Conservation (phyloP, 2,329 filamentous ascomycete species). For the Orbilia ellipsospora region DNA sequence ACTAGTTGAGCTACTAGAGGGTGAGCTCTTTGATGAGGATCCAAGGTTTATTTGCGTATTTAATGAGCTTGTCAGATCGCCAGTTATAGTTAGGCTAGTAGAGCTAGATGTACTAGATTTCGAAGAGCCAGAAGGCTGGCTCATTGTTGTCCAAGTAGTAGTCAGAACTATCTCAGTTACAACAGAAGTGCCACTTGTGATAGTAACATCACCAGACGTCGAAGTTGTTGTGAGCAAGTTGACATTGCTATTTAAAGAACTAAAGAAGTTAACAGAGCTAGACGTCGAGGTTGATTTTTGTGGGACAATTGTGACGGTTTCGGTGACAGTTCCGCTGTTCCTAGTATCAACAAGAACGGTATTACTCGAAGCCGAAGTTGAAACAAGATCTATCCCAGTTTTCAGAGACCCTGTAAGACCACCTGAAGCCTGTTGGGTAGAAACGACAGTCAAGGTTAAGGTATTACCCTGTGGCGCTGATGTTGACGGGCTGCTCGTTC, state of each 20-base stretch:
- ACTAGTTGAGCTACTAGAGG: background rate
- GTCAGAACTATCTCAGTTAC: slow-evolving; percentile 7
- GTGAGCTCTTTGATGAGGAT: background rate
- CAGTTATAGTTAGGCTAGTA: no score
- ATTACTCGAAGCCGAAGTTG: slow-evolving; percentile 17
- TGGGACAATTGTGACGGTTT: slow-evolving; percentile 15
- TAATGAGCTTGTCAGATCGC: background rate
- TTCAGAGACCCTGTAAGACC: no score
- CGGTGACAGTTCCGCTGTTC: slow-evolving; percentile 23
- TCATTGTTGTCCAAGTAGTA: slow-evolving; percentile 26
- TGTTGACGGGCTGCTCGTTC: no score
- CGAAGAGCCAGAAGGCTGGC: background rate
- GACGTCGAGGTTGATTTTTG: slow-evolving; percentile 2
- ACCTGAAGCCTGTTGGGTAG: no score
- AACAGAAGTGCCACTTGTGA: slow-evolving; percentile 13
- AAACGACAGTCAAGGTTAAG: no score
- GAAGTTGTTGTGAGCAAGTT: slow-evolving; percentile 2
- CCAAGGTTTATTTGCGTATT: background rate
- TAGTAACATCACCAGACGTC: slow-evolving; percentile 1
- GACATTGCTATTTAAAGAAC: slow-evolving; percentile 9
- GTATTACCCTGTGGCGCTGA: no score
- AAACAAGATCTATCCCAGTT: no score
- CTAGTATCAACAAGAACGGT: background rate
- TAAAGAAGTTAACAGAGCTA: slow-evolving; percentile 16
- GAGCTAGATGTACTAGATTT: no score